Evolutionary conservation across 2,329 filamentous ascomycete species (phyloP), one percentile per base, ranked within the genome.

Genomic region (Calonectria pauciramosa): DNA sequence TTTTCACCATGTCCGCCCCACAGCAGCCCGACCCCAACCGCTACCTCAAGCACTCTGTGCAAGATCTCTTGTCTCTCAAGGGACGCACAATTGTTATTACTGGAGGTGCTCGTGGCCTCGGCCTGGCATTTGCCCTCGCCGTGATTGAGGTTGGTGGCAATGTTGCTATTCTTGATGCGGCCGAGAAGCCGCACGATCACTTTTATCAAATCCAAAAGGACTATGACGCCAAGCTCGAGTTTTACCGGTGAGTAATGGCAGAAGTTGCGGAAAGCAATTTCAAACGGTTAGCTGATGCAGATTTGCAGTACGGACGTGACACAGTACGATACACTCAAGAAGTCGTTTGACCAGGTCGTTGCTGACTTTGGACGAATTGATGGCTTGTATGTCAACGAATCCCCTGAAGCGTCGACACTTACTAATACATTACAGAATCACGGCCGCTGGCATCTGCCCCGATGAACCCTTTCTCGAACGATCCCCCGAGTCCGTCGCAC

Each of bases 381-480:
- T 26, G 74, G 74, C 34, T 44, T 76, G 74, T 70, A 32, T 41
- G 68, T 69, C 6, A 0, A 3, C 10, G 1, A 11, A 28, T 13
- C 26, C 11, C 16, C 6, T 0, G 4, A n/a, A 26, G 18, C 2
- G 2, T 10, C 11, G 26, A 20, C 6, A 20, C 5, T 38, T 16
- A 4, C n/a, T 49, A 59, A 70, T 11, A n/a, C 1, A 8, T 23
- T 20, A 2, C 13, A 82, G 80, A 10, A 72, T 83, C 32, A 79
- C 82, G 7, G 80, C 81, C 7, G 82, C 82, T 34, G 81, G 81
- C 9, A 79, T 83, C 14, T 80, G 77, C 63, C 76, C 79, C 2
- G 82, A 83, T 49, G 72, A 82, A 60, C 77, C 81, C 2, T 83
- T 83, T 56, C 71, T 83, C 14, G 71, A 82, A 51, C 76, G 80